These are phyloP conservation scores for Juncus effusus DNA, from an alignment of 176 grass and related monocot species.

Conservation along the genomic window DNA sequence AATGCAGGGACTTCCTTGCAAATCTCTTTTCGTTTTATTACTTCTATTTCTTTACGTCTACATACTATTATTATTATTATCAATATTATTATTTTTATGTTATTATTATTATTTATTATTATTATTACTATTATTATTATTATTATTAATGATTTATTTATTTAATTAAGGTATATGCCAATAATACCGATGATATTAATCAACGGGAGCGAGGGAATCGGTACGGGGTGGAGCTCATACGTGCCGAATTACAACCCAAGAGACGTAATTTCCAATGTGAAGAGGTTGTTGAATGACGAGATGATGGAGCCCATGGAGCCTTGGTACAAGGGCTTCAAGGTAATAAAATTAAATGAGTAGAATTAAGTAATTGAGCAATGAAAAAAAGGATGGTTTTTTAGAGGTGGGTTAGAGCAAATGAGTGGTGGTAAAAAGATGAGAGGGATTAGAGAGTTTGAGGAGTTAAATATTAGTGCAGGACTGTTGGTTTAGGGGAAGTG, in stretches of 20 bases:
- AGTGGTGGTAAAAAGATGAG: no score
- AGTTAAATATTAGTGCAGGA: no score
- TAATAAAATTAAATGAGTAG: conserved; percentile 10
- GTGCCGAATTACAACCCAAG: conserved; percentile 91
- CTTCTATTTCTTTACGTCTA: no score
- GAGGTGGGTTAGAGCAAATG: no score
- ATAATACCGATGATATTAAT: conserved; percentile 84
- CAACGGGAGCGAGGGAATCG: conserved; percentile 96
- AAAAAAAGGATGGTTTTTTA: no score
- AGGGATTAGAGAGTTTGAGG: no score
- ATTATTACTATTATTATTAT: conserved; percentile 1
- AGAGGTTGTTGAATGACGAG: conserved; percentile 50
- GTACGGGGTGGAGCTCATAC: conserved; percentile 80
- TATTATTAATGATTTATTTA: no score
- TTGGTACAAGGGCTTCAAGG: conserved; percentile 92
- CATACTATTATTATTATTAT: no score
- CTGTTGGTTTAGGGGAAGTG: no score
- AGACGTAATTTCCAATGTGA: conserved; percentile 67
- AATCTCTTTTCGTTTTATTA: no score
- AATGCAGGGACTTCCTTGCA: no score
- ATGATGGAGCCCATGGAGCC: conserved; percentile 61
- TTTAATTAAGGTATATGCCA: conserved; percentile 73
- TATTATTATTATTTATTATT: background rate
- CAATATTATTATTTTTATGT: no score
- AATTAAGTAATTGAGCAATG: background rate